phyloP scores from a whole-genome alignment of 179 eudicot genomes.

The Silene noctiflora region DNA sequence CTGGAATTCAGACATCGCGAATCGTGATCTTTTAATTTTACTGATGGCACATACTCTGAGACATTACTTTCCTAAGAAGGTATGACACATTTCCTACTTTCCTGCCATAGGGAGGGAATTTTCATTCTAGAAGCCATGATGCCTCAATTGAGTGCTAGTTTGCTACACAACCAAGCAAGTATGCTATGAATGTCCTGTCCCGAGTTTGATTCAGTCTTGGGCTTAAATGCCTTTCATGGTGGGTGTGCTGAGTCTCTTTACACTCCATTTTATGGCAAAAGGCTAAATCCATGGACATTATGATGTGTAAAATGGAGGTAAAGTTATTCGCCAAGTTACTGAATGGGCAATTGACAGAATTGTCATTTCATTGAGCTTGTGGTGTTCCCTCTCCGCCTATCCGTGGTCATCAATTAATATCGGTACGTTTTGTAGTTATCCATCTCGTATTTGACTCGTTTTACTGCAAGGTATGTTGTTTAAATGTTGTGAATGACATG shows the following conservation, averaged over 20 bases:
- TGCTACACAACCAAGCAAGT: background rate
- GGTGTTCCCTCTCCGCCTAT: background rate
- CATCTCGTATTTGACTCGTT: background rate
- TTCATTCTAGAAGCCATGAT: background rate
- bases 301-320: conserved; percentile 12
- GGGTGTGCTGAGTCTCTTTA: background rate
- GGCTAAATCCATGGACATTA: background rate
- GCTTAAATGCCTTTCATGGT: background rate
- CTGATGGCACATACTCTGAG: no score
- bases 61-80: background rate
- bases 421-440: conserved; percentile 21
- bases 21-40: background rate
- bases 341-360: background rate
- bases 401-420: conserved; percentile 10
- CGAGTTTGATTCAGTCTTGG: background rate
- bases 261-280: background rate
- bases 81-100: background rate
- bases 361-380: background rate
- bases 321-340: background rate
- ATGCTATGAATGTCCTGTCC: background rate
- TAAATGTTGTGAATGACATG: conserved; percentile 1
- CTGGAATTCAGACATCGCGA: background rate
- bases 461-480: conserved; percentile 1
- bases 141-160: background rate
- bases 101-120: background rate